Evolutionary conservation across 2,329 filamentous ascomycete genomes (phyloP).

Genomic region (Aspergillus candidus): DNA sequence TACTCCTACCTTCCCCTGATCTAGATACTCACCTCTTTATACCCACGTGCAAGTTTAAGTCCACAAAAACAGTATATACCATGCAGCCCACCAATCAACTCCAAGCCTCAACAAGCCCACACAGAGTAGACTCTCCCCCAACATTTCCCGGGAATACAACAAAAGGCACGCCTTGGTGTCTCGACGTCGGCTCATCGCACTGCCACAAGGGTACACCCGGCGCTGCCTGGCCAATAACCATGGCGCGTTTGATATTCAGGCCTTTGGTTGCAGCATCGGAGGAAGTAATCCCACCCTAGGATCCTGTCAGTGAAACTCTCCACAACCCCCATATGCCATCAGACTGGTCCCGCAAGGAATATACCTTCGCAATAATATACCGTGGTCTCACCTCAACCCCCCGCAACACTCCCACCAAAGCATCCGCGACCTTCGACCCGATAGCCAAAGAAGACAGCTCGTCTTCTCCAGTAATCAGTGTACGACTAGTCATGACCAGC

Average conservation of each 20-base stretch:
- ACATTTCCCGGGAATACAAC: constrained; percentile 57
- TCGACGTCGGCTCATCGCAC: constrained; percentile 49
- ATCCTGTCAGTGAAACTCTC: neutral
- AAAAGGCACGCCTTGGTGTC: constrained; percentile 49
- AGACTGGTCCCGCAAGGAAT: neutral
- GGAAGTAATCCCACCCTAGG: constrained; percentile 52
- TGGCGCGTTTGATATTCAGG: constrained; percentile 48
- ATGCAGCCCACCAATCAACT: constrained; percentile 8
- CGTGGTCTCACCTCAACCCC: constrained; percentile 45
- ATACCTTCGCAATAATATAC: constrained; percentile 52
- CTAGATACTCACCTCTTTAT: too few species aligned
- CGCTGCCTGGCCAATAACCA: constrained; percentile 52
- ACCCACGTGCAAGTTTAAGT: too few species aligned
- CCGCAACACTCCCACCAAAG: constrained; percentile 47
- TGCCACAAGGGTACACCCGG: constrained; percentile 55
- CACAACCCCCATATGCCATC: neutral
- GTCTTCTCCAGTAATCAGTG: constrained; percentile 46
- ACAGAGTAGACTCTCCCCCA: constrained; percentile 44
- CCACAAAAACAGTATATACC: neutral
- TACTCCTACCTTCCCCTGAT: too few species aligned
- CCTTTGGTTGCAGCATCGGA: constrained; percentile 55
- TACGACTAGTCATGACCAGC: constrained; percentile 54
- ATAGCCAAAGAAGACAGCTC: constrained; percentile 50
- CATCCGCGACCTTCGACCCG: constrained; percentile 46
- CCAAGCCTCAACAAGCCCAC: constrained; percentile 42